phyloP scores from a whole-genome alignment of 2,329 filamentous ascomycete species.

The Geosmithia morbida region DNA sequence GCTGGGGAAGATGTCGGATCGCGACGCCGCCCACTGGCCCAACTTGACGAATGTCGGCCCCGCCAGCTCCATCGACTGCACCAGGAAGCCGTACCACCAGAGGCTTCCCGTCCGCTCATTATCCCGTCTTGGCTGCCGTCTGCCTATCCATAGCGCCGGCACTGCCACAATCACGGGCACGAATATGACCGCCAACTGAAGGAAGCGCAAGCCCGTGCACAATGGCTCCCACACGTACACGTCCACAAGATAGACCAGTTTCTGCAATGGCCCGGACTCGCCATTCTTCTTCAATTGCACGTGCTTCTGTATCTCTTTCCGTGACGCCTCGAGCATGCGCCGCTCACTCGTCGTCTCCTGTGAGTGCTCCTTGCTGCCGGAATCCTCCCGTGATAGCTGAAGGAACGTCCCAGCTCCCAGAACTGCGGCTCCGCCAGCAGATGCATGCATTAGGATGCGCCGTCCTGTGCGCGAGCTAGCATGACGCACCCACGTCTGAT shows the following conservation, averaged over 20 bases:
- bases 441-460: conserved; percentile 21
- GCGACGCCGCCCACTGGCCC: conserved; percentile 94
- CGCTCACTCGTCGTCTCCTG: conserved; percentile 55
- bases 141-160: conserved; percentile 69
- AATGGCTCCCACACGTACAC: conserved; percentile 69
- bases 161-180: conserved; percentile 74
- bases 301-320: conserved; percentile 59
- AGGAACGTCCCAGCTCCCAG: conserved; percentile 44
- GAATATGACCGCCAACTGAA: conserved; percentile 79
- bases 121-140: conserved; percentile 44
- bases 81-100: conserved; percentile 90
- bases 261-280: conserved; percentile 40
- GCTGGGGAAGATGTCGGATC: conserved; percentile 88
- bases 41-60: conserved; percentile 98
- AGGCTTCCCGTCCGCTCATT: conserved; percentile 70
- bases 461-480: neutral
- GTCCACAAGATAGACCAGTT: conserved; percentile 54
- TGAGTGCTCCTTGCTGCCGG: conserved; percentile 14
- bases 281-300: conserved; percentile 48
- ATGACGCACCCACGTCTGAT: no score
- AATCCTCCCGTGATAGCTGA: conserved; percentile 39
- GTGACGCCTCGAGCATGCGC: conserved; percentile 75
- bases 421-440: conserved; percentile 22
- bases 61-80: conserved; percentile 79
- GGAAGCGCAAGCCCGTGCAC: conserved; percentile 73